Percentiles rank a stretch among this genome's conserved stretches.
Conservation (phyloP, 129 eudicot genomes). For the Cynara cardunculus region DNA sequence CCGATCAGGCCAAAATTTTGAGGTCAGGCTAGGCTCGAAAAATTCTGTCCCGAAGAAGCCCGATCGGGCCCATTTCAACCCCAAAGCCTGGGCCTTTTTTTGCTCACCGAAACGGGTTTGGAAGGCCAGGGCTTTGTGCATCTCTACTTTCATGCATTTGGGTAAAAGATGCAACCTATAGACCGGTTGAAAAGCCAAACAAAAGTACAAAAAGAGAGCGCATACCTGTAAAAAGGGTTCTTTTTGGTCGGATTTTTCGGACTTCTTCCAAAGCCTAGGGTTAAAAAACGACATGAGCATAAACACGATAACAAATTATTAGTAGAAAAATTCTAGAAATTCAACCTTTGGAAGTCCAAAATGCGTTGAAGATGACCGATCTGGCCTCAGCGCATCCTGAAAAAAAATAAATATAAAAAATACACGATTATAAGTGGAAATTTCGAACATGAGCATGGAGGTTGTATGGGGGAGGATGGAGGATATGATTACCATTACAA, state of each 20-base stretch:
- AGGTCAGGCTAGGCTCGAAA: too few relatives aligned
- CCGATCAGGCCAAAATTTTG: too few relatives aligned
- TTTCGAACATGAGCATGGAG: neutral
- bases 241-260: constrained; percentile 77
- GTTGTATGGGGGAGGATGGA: constrained; percentile 1
- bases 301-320: constrained; percentile 1
- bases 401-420: neutral
- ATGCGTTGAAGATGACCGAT: constrained; percentile 89
- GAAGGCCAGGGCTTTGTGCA: neutral
- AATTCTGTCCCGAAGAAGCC: too few relatives aligned
- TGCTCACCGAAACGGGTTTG: too few relatives aligned
- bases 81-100: too few relatives aligned
- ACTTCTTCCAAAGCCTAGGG: constrained; percentile 93
- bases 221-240: constrained; percentile 91
- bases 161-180: neutral
- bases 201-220: neutral
- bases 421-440: neutral
- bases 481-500: constrained; percentile 58
- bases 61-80: too few relatives aligned
- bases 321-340: neutral
- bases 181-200: neutral
- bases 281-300: constrained; percentile 1
- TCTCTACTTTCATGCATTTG: neutral
- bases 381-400: constrained; percentile 94
- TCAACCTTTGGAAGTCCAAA: constrained; percentile 93